A percentile compares a stretch with the other conserved stretches of the same genome.
These are phyloP conservation scores for Metschnikowia colocasiae DNA, from an alignment of 805 yeast genomes.

Conservation along the genomic window DNA sequence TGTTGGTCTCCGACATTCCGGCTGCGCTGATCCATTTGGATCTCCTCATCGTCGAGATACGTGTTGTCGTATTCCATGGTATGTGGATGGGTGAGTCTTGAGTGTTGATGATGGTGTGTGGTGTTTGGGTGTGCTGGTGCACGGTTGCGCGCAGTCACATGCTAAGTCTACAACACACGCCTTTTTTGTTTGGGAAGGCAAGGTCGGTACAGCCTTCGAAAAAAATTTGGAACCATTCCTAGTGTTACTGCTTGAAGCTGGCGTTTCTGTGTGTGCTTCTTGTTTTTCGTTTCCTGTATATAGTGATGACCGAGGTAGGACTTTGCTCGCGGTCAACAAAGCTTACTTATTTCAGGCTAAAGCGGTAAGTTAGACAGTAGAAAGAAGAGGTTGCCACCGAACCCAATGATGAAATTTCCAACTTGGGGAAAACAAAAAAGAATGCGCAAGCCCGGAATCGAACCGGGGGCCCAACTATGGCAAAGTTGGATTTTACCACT, in stretches of 20 bases:
- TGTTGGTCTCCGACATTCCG: slow-evolving; percentile 20
- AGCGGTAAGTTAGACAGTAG: no score
- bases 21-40: slow-evolving; percentile 20
- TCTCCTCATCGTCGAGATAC: slow-evolving; percentile 29
- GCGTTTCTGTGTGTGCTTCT: no score
- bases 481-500: slow-evolving; percentile 22
- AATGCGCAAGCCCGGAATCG: slow-evolving; percentile 24
- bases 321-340: neutral
- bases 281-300: neutral
- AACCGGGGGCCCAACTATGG: slow-evolving; percentile 24
- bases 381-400: no score
- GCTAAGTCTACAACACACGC: no score
- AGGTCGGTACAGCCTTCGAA: no score
- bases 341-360: neutral
- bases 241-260: no score
- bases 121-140: slow-evolving; percentile 2
- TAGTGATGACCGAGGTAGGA: neutral
- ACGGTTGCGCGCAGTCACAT: no score
- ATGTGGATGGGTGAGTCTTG: neutral
- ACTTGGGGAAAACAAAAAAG: slow-evolving; percentile 1
- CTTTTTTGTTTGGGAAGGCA: no score
- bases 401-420: no score
- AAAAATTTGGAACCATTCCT: no score
- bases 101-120: neutral
- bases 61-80: slow-evolving; percentile 25